These are phyloP conservation scores for Mortierella sp. DNA, from an alignment of 371 early-diverging fungal species.

Conservation along the genomic window DNA sequence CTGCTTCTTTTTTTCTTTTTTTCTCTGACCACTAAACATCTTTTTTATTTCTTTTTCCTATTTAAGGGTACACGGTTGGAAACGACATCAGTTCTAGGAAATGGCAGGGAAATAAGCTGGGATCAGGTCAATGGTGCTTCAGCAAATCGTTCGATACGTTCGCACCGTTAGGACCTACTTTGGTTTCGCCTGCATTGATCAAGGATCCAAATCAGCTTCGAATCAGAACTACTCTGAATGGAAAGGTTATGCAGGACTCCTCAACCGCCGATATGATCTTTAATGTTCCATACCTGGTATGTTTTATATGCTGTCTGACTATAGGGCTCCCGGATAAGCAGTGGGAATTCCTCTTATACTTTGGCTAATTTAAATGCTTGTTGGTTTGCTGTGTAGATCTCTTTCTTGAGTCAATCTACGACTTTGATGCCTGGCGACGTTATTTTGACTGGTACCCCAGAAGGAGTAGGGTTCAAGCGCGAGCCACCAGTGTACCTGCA, in stretches of 20 bases:
- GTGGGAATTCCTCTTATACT: too few species aligned
- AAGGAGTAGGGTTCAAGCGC: slow-evolving; percentile 67
- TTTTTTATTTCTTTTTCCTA: background rate
- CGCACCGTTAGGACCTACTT: slow-evolving; percentile 69
- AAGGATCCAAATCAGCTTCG: slow-evolving; percentile 62
- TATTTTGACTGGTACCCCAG: slow-evolving; percentile 73
- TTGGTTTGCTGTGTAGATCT: slow-evolving; percentile 27
- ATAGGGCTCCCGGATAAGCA: too few species aligned
- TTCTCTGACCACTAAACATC: background rate
- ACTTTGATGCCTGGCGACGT: slow-evolving; percentile 71
- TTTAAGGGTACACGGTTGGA: slow-evolving; percentile 66
- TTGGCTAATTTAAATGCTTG: background rate
- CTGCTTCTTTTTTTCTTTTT: background rate
- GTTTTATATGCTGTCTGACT: too few species aligned
- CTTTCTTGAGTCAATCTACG: slow-evolving; percentile 70
- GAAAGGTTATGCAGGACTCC: slow-evolving; percentile 64
- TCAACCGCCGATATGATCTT: slow-evolving; percentile 71
- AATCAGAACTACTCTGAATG: slow-evolving; percentile 63
- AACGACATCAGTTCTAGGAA: slow-evolving; percentile 74
- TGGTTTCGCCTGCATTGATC: slow-evolving; percentile 65
- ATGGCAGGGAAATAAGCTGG: slow-evolving; percentile 65
- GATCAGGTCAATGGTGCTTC: slow-evolving; percentile 70
- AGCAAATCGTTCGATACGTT: slow-evolving; percentile 75
- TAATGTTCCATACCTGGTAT: slow-evolving; percentile 60
- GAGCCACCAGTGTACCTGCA: slow-evolving; percentile 66